These are phyloP conservation scores for Sporisorium scitamineum DNA, from an alignment of 1,284 basidiomycete genomes.

Conservation along the genomic window DNA sequence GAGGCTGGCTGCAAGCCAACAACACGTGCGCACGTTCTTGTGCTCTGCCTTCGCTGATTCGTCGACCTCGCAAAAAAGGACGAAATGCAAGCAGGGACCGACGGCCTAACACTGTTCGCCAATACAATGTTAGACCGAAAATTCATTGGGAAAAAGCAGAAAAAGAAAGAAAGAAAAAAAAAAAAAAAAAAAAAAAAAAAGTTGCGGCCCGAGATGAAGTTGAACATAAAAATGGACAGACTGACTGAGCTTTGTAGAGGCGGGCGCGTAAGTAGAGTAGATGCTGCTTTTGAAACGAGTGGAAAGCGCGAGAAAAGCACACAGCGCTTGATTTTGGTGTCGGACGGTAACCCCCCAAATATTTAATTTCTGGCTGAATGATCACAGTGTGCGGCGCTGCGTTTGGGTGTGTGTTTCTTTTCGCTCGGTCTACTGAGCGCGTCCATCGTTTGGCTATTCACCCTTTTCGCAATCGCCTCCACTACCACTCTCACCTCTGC, in stretches of 20 bases:
- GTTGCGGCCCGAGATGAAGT: no score
- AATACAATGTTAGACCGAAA: background rate
- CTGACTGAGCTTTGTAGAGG: constrained; percentile 3
- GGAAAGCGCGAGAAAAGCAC: constrained; percentile 11
- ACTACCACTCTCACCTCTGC: constrained; percentile 10
- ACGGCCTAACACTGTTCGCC: background rate
- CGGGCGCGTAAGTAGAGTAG: no score
- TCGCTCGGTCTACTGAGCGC: constrained; percentile 27
- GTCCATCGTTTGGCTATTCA: constrained; percentile 25
- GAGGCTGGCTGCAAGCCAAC: constrained; percentile 9
- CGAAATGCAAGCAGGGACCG: background rate
- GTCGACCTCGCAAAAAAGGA: constrained; percentile 1
- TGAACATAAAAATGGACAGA: no score
- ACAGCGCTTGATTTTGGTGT: background rate
- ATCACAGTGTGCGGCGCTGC: background rate
- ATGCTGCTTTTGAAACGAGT: no score
- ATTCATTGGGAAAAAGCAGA: background rate
- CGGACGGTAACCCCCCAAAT: background rate
- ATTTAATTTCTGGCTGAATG: background rate
- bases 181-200: background rate
- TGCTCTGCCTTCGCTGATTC: constrained; percentile 24
- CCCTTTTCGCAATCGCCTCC: constrained; percentile 16
- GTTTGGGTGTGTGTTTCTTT: constrained; percentile 13
- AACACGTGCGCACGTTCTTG: constrained; percentile 44
- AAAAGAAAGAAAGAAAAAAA: background rate